Base-by-base conservation (phyloP, 2,329 filamentous ascomycete species). In the Pseudogymnoascus verrucosus region DNA sequence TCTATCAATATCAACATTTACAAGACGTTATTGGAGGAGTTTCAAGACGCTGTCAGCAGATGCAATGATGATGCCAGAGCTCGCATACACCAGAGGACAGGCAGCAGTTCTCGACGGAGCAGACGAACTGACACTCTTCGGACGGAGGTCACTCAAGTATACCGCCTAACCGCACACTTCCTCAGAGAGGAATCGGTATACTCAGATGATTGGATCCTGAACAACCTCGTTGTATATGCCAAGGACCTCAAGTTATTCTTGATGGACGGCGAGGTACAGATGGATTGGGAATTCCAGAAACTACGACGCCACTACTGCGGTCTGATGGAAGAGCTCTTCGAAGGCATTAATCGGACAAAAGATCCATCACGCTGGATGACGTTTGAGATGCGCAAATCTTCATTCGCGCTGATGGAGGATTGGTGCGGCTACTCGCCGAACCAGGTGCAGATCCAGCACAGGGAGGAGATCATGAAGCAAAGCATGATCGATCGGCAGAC, bases 371-470 rank as follows among this genome's bases (percentile, higher is more conserved):
- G 91, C 34, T 99, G 95, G 93, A 95, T 99, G 85, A 93, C 95
- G 0, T 99, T 99, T 71, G 95, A 99, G 74, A 91, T 93, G 11
- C 84, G 96, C 42, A 96, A 97, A 73, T 97, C 95, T 4, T 90
- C 93, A 0, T 99, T 99, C 72, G 88, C 93, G 0, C 78, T 99
- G 59, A 98, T 99, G 93, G 95, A 99, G 76, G 93, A 98, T 68
- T 99, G 96, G 96, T 99, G 95, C 73, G 95, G 95, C 2, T 97
- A 96, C 74, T 96, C 93, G 6, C 91, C 93, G 0, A 96, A 97
- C 67, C 91, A 96, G 73, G 81, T 79, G 12, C 90, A 96, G 67
- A 90, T 96, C 42, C 85, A 88, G 4, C 87, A 88, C 64, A 84
- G 91, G 66, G 93, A 97, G 75, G 89, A 96, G 66, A 89, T 85